Conservation (phyloP, 2,329 filamentous ascomycete genomes). For the Aspergillus neoniger region DNA sequence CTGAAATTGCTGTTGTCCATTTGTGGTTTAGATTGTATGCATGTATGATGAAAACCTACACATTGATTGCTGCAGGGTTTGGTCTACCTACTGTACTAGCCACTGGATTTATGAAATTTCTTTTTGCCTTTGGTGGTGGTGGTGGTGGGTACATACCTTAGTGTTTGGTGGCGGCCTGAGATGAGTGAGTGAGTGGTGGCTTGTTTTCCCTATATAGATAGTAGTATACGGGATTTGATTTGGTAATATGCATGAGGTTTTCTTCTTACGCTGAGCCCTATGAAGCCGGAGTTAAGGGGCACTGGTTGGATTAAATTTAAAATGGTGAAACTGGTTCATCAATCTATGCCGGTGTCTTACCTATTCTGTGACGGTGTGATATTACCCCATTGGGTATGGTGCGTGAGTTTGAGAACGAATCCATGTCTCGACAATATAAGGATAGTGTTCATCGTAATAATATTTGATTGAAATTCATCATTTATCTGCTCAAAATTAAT, state of each 20-base stretch:
- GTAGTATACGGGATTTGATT: too few relatives aligned
- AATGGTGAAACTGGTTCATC: neutral
- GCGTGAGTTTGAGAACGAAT: neutral
- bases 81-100: neutral
- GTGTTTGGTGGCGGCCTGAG: neutral
- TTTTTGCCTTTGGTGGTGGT: neutral
- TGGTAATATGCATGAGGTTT: too few relatives aligned
- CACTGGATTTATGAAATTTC: neutral
- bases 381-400: neutral
- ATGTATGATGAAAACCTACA: neutral
- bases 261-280: neutral
- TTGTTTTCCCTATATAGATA: neutral
- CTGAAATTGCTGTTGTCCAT: neutral
- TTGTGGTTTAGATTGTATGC: neutral
- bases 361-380: neutral
- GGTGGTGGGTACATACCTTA: neutral
- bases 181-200: neutral
- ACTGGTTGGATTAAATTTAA: neutral
- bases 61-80: neutral
- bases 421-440: neutral
- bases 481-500: neutral
- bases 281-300: too few relatives aligned
- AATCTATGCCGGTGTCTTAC: neutral
- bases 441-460: slow-evolving; percentile 4
- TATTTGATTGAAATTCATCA: neutral